Conservation (phyloP, 768 basidiomycete species). For the Boletus bicolor region DNA sequence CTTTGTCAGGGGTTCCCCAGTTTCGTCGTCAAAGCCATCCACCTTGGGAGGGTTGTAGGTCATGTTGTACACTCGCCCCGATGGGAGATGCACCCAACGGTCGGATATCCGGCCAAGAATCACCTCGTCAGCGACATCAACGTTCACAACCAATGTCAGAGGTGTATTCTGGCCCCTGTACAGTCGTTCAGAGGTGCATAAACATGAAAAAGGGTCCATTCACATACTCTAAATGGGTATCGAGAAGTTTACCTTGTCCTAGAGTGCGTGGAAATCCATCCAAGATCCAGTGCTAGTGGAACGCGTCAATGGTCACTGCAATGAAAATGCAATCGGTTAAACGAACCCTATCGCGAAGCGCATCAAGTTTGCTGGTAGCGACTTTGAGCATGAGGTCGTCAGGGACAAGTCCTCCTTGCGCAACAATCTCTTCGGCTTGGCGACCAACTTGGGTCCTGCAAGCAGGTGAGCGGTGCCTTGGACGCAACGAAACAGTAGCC, state of each 20-base stretch:
- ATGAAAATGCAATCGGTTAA: background rate
- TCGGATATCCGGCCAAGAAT: conserved; percentile 86
- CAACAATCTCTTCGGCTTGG: conserved; percentile 76
- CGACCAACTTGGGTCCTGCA: conserved; percentile 65
- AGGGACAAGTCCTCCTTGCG: conserved; percentile 69
- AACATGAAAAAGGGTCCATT: background rate
- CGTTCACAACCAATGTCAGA: conserved; percentile 77
- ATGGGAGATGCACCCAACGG: conserved; percentile 85
- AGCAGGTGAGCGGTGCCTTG: background rate
- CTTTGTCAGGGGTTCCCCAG: conserved; percentile 84
- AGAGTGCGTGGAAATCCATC: conserved; percentile 92
- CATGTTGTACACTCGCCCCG: conserved; percentile 87
- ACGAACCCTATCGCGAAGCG: conserved; percentile 60
- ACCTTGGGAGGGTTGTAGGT: conserved; percentile 83
- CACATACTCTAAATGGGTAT: conserved; percentile 67
- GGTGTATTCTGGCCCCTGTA: conserved; percentile 59
- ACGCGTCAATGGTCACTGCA: background rate
- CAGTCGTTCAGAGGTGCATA: background rate
- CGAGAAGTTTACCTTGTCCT: conserved; percentile 76
- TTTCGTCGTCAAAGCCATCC: conserved; percentile 77
- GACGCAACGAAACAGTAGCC: background rate
- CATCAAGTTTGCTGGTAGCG: conserved; percentile 67
- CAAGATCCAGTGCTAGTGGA: conserved; percentile 77
- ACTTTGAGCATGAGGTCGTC: conserved; percentile 80
- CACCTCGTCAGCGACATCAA: conserved; percentile 85